Evolutionary conservation across 2,329 filamentous ascomycete species (phyloP).

Genomic region (Xylaria sp.): DNA sequence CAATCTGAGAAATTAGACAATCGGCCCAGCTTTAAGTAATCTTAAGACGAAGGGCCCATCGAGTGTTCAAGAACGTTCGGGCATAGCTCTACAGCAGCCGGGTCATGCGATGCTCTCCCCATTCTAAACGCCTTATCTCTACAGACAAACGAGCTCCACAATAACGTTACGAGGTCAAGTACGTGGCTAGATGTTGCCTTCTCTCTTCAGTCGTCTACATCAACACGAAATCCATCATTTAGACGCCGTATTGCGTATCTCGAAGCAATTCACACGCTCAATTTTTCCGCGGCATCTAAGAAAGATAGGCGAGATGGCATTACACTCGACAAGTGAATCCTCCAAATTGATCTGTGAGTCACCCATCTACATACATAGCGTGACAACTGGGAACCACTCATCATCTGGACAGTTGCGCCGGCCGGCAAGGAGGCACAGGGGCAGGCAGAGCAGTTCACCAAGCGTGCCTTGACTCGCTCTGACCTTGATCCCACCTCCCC

Average conservation of each 20-base stretch:
- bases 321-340: slow-evolving; percentile 30
- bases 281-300: slow-evolving; percentile 10
- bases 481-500: slow-evolving; percentile 68
- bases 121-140: not conserved
- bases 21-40: not conserved
- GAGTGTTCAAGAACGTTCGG: not conserved
- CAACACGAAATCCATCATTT: too few relatives aligned
- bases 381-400: not conserved
- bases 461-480: slow-evolving; percentile 59
- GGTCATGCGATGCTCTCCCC: not conserved
- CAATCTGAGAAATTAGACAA: too few relatives aligned
- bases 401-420: slow-evolving; percentile 58
- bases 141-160: not conserved
- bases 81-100: too few relatives aligned
- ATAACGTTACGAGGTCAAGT: not conserved
- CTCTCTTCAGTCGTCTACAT: not conserved
- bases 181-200: not conserved
- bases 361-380: not conserved
- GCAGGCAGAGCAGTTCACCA: slow-evolving; percentile 77
- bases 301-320: slow-evolving; percentile 30
- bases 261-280: slow-evolving; percentile 17
- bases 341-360: slow-evolving; percentile 35
- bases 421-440: slow-evolving; percentile 58
- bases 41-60: not conserved
- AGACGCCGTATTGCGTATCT: not conserved